Base-by-base conservation (phyloP, 2,329 filamentous ascomycete species). In the Furcasterigmium furcatum region DNA sequence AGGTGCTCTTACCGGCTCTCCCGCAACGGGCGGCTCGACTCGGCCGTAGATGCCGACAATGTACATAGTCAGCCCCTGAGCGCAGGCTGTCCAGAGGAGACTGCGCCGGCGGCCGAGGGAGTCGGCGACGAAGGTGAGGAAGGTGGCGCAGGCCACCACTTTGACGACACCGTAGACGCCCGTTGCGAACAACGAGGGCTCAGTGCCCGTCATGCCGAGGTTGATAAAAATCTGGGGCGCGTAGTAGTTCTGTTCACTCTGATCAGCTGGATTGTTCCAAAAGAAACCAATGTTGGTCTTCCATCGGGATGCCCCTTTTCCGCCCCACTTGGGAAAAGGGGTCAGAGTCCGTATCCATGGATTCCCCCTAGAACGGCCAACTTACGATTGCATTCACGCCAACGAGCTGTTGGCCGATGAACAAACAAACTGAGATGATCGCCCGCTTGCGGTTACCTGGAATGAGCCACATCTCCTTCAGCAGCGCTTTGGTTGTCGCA, bases 81-180 rank as follows among this genome's bases (percentile, higher is more conserved):
- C 80, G 44, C 79, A 74, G 9, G 77, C 81, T 2, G 82, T 87
- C 79, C 80, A 85, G 14, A 87, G 67, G 18, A 87, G 68, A 54
- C 76, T 72, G 49, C 61, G 64, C 14, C 83, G 70, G 46, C 86
- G 77, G 19, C 86, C 86, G 2, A 89, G 77, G 2, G 82, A 84
- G 60, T 89, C 86, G 48, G 82, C 83, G 13, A 79, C 76, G 54
- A 87, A 83, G 52, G 85, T 58, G 21, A 89, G 71, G 70, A 88
- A 89, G 44, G 73, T 58, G 5, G 76, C 72, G 57, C 82, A 87
- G 32, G 80, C 77, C 9, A 72, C 64, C 65, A 85, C 82, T 63
- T 89, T 89, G 46, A 87, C 79, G 44, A 88, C 75, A 21, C 85
- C 85, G 58, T 88, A 89, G 52, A 89, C 77, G 34, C 86, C 85